A percentile compares a stretch with the other conserved stretches of the same genome.
Evolutionary conservation across 208 protist species (phyloP).

Genomic region (Spongospora subterranea): DNA sequence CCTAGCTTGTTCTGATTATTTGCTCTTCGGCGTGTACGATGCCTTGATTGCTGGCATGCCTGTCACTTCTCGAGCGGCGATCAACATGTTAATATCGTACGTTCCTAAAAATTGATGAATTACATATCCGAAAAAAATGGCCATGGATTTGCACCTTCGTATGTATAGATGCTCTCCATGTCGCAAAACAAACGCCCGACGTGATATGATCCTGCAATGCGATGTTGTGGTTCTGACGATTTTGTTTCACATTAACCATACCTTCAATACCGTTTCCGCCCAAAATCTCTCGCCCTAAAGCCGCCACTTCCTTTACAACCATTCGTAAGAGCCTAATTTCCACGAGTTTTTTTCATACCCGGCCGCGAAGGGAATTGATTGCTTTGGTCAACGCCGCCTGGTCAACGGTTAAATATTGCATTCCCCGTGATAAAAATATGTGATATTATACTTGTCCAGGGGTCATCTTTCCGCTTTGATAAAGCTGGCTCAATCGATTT

Average conservation of each 20-base stretch:
- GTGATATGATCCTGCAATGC: constrained; percentile 25
- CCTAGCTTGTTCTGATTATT: too few relatives aligned
- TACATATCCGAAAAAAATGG: background rate
- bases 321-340: background rate
- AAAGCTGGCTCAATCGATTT: constrained; percentile 24
- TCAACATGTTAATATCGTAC: constrained; percentile 54
- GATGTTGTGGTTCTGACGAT: background rate
- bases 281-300: background rate
- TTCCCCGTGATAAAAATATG: background rate
- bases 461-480: background rate
- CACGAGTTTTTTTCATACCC: background rate
- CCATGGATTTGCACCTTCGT: background rate
- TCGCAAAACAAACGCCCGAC: constrained; percentile 45
- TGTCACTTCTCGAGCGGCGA: constrained; percentile 1
- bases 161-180: constrained; percentile 48
- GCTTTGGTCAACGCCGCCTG: constrained; percentile 24
- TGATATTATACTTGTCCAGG: background rate
- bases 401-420: background rate
- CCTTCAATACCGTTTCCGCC: constrained; percentile 35
- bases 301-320: background rate
- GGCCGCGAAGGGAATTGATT: constrained; percentile 6
- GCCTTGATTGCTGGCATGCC: constrained; percentile 29
- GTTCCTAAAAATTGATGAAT: background rate
- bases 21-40: constrained; percentile 32
- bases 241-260: background rate